These are phyloP conservation scores for Picea glauca DNA, from an alignment of 75 land plant genomes.

Conservation along the genomic window DNA sequence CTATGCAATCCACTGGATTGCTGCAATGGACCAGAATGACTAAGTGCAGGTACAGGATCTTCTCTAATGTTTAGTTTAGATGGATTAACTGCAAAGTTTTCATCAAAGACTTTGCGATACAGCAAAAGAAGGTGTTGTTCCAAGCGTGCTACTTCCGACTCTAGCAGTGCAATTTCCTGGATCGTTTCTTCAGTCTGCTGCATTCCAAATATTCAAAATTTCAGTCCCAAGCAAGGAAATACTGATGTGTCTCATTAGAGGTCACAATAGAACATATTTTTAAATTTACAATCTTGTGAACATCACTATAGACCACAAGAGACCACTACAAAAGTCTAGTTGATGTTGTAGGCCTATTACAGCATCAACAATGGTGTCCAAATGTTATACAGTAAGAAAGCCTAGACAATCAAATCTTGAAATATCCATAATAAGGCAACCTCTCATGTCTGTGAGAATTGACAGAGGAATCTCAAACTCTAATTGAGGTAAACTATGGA, in stretches of 20 bases:
- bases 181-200: slow-evolving; percentile 54
- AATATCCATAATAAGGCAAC: not conserved
- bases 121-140: slow-evolving; percentile 71
- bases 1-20: not conserved
- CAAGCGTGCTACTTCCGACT: slow-evolving; percentile 55
- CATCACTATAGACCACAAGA: not conserved
- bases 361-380: not conserved
- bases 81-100: slow-evolving; percentile 16
- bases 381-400: not conserved
- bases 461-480: not conserved
- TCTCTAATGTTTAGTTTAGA: not conserved
- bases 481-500: too few species aligned
- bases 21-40: slow-evolving; percentile 6
- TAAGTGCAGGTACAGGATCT: not conserved
- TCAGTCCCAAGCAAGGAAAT: not conserved
- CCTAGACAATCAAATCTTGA: not conserved
- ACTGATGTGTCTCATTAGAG: not conserved
- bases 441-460: not conserved
- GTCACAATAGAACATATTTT: not conserved
- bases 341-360: too few species aligned
- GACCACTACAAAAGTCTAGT: not conserved
- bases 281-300: not conserved
- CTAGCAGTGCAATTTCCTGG: slow-evolving; percentile 53
- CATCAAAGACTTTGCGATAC: slow-evolving; percentile 62
- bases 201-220: slow-evolving; percentile 3